Evolutionary conservation across 2,329 filamentous ascomycete genomes (phyloP).

Genomic region (Fusarium anguioides): DNA sequence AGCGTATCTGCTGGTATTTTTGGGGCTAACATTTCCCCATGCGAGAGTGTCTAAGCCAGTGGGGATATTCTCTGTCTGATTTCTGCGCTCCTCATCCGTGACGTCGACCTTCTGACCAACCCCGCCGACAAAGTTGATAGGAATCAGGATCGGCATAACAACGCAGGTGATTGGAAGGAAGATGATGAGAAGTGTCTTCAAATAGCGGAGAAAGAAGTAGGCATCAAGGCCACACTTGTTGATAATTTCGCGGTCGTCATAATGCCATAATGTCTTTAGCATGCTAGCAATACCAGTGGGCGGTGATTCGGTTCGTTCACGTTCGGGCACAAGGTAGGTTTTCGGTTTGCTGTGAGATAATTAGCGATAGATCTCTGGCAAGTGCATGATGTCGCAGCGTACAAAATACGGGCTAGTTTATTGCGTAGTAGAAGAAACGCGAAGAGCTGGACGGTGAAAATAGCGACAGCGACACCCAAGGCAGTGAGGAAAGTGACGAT

Average conservation of each 20-base stretch:
- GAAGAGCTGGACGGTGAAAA: slow-evolving; percentile 73
- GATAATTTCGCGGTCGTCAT: slow-evolving; percentile 84
- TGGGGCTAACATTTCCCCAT: slow-evolving; percentile 83
- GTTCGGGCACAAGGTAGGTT: slow-evolving; percentile 86
- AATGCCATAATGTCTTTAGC: slow-evolving; percentile 70
- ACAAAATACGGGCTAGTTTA: slow-evolving; percentile 87
- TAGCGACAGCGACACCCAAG: slow-evolving; percentile 67
- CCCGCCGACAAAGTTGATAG: slow-evolving; percentile 82
- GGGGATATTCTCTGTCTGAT: slow-evolving; percentile 37
- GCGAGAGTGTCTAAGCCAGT: slow-evolving; percentile 83
- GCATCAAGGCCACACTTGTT: slow-evolving; percentile 95
- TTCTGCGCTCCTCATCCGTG: slow-evolving; percentile 49
- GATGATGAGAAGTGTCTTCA: slow-evolving; percentile 81
- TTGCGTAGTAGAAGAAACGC: slow-evolving; percentile 82
- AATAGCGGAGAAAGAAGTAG: slow-evolving; percentile 96
- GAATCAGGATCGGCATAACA: slow-evolving; percentile 86
- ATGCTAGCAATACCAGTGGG: no score
- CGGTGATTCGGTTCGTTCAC: slow-evolving; percentile 82
- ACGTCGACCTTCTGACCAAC: slow-evolving; percentile 65
- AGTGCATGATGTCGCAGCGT: no score
- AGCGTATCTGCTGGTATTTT: slow-evolving; percentile 77
- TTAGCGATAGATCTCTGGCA: no score
- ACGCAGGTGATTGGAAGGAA: slow-evolving; percentile 85
- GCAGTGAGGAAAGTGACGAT: slow-evolving; percentile 69
- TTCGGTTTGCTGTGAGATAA: slow-evolving; percentile 82